A percentile compares a stretch with the other conserved stretches of the same genome.
Conservation (phyloP, 2,329 filamentous ascomycete species). For the Stromatinia cepivora region DNA sequence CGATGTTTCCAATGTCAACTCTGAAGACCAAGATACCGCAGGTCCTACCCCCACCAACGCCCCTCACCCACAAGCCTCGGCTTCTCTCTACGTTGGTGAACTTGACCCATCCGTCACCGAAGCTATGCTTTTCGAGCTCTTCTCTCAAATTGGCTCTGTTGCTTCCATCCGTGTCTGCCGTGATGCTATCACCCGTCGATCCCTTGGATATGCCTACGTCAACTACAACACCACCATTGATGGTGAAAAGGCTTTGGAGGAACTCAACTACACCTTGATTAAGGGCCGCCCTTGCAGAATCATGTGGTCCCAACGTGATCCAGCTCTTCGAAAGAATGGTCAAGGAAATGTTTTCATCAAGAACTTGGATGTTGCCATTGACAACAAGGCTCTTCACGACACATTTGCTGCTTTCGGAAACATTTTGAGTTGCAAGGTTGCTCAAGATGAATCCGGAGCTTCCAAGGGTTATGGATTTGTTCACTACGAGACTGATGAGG, state of each 20-base stretch:
- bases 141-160: slow-evolving; percentile 98
- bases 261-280: slow-evolving; percentile 99
- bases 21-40: slow-evolving; percentile 63
- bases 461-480: slow-evolving; percentile 99
- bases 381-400: slow-evolving; percentile 99
- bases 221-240: slow-evolving; percentile 99
- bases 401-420: slow-evolving; percentile 99
- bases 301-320: slow-evolving; percentile 99
- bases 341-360: slow-evolving; percentile 99
- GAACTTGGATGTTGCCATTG: slow-evolving; percentile 97
- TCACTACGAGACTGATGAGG: slow-evolving; percentile 99
- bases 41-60: slow-evolving; percentile 70
- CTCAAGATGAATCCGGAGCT: slow-evolving; percentile 92
- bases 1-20: slow-evolving; percentile 58
- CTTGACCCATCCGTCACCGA: slow-evolving; percentile 97
- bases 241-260: slow-evolving; percentile 97
- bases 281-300: slow-evolving; percentile 99
- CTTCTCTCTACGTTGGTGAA: slow-evolving; percentile 98
- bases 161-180: slow-evolving; percentile 99
- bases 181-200: slow-evolving; percentile 97
- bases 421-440: slow-evolving; percentile 99
- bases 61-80: slow-evolving; percentile 86
- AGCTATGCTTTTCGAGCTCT: slow-evolving; percentile 99
- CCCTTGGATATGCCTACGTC: slow-evolving; percentile 98
- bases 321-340: slow-evolving; percentile 97